Base-by-base conservation (phyloP, 306 rosid species). In the Boehmeria nivea region DNA sequence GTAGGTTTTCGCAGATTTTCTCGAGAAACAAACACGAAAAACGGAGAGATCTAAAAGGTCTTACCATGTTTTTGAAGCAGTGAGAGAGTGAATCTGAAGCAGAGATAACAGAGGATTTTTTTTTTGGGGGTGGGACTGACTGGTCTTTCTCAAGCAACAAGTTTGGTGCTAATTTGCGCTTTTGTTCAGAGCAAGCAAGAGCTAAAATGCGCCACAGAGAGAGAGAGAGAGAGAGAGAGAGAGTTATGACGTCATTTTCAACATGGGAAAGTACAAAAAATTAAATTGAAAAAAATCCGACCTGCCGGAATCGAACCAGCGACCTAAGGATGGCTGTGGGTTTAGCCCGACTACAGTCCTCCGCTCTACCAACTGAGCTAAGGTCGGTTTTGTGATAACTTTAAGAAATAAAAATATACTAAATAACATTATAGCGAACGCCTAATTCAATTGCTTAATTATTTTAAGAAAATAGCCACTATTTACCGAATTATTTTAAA, bases 361-460 rank as follows among this genome's bases (percentile, higher is more conserved):
- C 83, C 79, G 79, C 83, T 78, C 79, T 78, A 69, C 79, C 83
- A 78, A 73, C 83, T 70, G 83, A 78, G 77, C 80, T 78, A 78
- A 73, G 80, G 77, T 73, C 72, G 80, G 77, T 0, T 16, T n/a
- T n/a, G n/a, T n/a, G n/a, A n/a, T n/a, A n/a, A n/a, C n/a, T n/a
- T n/a, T n/a, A n/a, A n/a, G n/a, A n/a, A n/a, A n/a, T n/a, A n/a
- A n/a, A n/a, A n/a, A n/a, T n/a, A n/a, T n/a, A n/a, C n/a, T n/a
- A n/a, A n/a, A n/a, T n/a, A n/a, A n/a, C n/a, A n/a, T n/a, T n/a
- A n/a, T n/a, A n/a, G n/a, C n/a, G n/a, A n/a, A n/a, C n/a, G n/a
- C n/a, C n/a, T n/a, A n/a, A n/a, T n/a, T n/a, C n/a, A n/a, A n/a
- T n/a, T n/a, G n/a, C n/a, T n/a, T n/a, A n/a, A n/a, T n/a, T n/a